phyloP scores from a whole-genome alignment of 2,329 filamentous ascomycete species.

The Aspergillus arachidicola region DNA sequence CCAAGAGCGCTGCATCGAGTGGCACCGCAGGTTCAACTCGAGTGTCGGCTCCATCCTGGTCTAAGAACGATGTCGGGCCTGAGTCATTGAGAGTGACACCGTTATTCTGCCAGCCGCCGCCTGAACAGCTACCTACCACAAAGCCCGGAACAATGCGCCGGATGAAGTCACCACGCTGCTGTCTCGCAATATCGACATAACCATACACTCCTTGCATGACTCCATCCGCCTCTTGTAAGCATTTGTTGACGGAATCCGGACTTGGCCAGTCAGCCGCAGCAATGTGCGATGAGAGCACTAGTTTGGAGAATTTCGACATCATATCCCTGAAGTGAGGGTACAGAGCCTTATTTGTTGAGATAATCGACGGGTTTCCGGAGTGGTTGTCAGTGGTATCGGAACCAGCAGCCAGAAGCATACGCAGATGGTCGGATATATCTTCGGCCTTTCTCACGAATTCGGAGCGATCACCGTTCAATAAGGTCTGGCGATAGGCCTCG shows the following conservation, averaged over 20 bases:
- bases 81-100: slow-evolving; percentile 66
- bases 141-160: slow-evolving; percentile 93
- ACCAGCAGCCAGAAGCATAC: slow-evolving; percentile 88
- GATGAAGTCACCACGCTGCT: slow-evolving; percentile 91
- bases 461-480: slow-evolving; percentile 77
- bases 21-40: slow-evolving; percentile 69
- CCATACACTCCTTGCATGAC: slow-evolving; percentile 92
- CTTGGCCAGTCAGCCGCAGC: slow-evolving; percentile 95
- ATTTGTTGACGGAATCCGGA: slow-evolving; percentile 91
- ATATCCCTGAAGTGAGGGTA: slow-evolving; percentile 98
- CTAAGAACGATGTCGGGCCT: slow-evolving; percentile 70
- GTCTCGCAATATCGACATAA: slow-evolving; percentile 92
- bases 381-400: slow-evolving; percentile 98
- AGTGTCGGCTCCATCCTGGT: slow-evolving; percentile 80
- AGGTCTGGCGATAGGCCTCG: slow-evolving; percentile 86
- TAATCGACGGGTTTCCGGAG: slow-evolving; percentile 98
- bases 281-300: slow-evolving; percentile 96
- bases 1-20: slow-evolving; percentile 76
- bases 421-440: slow-evolving; percentile 95
- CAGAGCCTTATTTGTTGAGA: slow-evolving; percentile 94
- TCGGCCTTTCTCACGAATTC: slow-evolving; percentile 95
- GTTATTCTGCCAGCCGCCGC: slow-evolving; percentile 83
- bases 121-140: slow-evolving; percentile 78
- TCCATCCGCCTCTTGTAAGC: slow-evolving; percentile 94
- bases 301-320: slow-evolving; percentile 99